Conservation (phyloP, 768 basidiomycete genomes). For the Pisolithus microcarpus region DNA sequence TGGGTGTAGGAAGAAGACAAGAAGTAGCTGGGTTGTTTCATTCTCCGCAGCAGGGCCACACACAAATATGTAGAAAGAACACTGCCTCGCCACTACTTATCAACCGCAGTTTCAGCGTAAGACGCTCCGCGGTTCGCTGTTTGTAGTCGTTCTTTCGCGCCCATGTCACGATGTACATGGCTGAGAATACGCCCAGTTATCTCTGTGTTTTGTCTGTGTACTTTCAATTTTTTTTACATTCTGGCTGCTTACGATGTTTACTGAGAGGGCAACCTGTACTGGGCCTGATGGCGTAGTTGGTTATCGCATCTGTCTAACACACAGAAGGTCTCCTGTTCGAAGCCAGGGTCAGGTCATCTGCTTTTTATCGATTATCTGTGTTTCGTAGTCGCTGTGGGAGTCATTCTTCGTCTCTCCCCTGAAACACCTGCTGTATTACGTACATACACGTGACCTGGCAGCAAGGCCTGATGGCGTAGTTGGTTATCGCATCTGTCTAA, state of each 20-base stretch:
- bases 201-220: no score
- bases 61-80: neutral
- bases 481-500: conserved; percentile 83
- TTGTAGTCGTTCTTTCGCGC: neutral
- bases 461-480: conserved; percentile 56
- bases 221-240: no score
- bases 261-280: no score
- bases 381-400: no score
- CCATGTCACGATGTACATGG: no score
- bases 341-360: conserved; percentile 43
- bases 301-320: conserved; percentile 83
- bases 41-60: neutral
- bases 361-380: neutral
- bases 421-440: no score
- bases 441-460: no score
- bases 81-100: neutral
- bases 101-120: neutral
- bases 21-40: neutral
- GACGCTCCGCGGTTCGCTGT: neutral
- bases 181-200: no score
- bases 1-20: neutral
- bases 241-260: no score
- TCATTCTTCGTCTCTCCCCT: no score
- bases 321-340: conserved; percentile 73
- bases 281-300: conserved; percentile 70